Evolutionary conservation across 2,329 filamentous ascomycete genomes (phyloP), one percentile per base, ranked within the genome.

Genomic region (Aschersonia sp.): DNA sequence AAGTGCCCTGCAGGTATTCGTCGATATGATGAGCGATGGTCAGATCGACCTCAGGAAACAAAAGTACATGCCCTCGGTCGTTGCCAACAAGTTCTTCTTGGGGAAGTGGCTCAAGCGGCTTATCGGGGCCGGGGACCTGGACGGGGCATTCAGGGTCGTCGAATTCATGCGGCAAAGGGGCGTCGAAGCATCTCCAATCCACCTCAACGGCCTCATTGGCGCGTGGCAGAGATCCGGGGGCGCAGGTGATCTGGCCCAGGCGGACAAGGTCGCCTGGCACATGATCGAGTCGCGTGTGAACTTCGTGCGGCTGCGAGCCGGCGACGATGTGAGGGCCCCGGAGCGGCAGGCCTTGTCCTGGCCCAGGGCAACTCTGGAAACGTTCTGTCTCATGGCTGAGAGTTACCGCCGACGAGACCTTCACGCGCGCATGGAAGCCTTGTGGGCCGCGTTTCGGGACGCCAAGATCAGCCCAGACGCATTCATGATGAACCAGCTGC

Each of bases 21-120:
- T 84, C 55, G 87, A 95, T 61, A 94, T 95, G 88, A 89, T 94
- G 80, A 77, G 79, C 49, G 75, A 77, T 4, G 74, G 75, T 4
- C 60, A 69, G 43, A 62, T 78, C 47, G 69, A 77, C 49, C 57
- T 77, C 45, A 66, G 65, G 46, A 67, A 66, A 49, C 60, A 63
- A 49, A 63, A 64, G 46, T 56, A 61, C 20, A 63, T 78, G 48
- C 75, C 75, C 1, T 66, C 68, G 1, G 64, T 68, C 6, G 63
- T 79, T 40, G 70, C 68, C 45, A 92, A 94, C 62, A 81, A 83
- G 52, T 91, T 88, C 64, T 86, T 95, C 63, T 84, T 89, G 54
- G 85, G 83, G 35, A 89, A 87, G 56, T 95, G 89, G 89, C 74
- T 94, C 58, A 91, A 91, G 63, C 80, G 84, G 45, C 75, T 94